A percentile compares a stretch with the other conserved stretches of the same genome.
Conservation (phyloP, 2,329 filamentous ascomycete species). For the Aspergillus ibericus region DNA sequence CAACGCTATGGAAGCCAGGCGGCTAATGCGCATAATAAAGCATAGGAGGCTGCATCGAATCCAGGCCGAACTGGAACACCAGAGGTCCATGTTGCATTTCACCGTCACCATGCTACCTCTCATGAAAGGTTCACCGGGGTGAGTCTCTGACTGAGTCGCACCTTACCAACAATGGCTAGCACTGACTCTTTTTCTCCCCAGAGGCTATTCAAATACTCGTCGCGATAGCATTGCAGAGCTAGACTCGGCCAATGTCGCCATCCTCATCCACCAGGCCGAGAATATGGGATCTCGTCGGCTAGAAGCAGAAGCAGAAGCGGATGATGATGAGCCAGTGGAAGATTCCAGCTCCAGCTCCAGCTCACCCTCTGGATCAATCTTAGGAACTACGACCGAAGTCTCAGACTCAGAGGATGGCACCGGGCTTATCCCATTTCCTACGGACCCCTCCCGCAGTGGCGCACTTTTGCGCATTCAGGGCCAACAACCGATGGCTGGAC, state of each 20-base stretch:
- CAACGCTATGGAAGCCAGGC: neutral
- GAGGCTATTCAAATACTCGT: neutral
- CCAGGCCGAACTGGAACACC: neutral
- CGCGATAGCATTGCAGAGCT: neutral
- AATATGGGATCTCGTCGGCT: neutral
- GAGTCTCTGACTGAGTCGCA: neutral
- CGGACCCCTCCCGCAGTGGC: neutral
- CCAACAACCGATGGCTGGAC: neutral
- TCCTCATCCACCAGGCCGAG: neutral
- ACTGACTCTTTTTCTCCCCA: neutral
- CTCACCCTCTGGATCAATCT: neutral
- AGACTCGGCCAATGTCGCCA: neutral
- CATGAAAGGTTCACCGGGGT: neutral
- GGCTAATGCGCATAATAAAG: neutral
- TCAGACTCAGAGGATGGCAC: neutral
- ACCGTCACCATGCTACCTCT: neutral
- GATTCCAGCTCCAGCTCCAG: neutral
- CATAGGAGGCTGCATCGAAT: neutral
- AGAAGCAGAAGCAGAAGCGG: neutral
- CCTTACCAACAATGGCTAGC: neutral
- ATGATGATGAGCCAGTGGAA: neutral
- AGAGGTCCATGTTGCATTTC: neutral
- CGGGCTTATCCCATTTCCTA: neutral
- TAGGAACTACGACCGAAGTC: neutral
- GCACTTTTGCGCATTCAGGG: neutral